Percentiles rank a stretch among this genome's conserved stretches.
Evolutionary conservation across 768 basidiomycete genomes (phyloP).

Genomic region (Galerina marginata): DNA sequence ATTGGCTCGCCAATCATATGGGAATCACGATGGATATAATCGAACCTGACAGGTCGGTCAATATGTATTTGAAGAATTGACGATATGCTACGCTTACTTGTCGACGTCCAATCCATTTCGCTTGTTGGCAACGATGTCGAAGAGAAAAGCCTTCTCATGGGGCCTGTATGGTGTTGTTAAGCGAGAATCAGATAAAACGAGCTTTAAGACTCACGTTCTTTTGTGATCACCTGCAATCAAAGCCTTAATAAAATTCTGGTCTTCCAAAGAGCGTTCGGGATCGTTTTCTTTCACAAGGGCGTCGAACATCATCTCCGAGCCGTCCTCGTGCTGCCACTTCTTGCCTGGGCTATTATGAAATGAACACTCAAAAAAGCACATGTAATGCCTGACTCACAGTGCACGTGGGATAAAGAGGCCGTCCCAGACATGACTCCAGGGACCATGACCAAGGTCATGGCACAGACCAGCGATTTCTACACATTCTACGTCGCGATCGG

Average conservation of each 20-base stretch:
- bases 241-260: conserved; percentile 72
- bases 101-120: conserved; percentile 87
- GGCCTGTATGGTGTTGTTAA: conserved; percentile 27
- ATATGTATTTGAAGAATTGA: background rate
- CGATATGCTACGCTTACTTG: conserved; percentile 52
- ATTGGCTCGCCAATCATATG: conserved; percentile 71
- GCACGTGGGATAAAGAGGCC: conserved; percentile 69
- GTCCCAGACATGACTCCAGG: conserved; percentile 89
- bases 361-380: background rate
- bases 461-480: conserved; percentile 83
- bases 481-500: conserved; percentile 74
- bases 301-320: conserved; percentile 84
- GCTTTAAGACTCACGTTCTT: conserved; percentile 48
- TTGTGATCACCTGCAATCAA: conserved; percentile 70
- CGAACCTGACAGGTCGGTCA: conserved; percentile 55
- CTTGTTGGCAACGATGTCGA: conserved; percentile 85
- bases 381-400: conserved; percentile 55
- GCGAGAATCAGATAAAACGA: background rate
- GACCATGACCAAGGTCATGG: conserved; percentile 87
- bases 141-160: conserved; percentile 72
- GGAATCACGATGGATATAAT: conserved; percentile 81
- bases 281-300: conserved; percentile 62
- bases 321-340: conserved; percentile 77
- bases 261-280: conserved; percentile 51
- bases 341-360: conserved; percentile 9